A percentile compares a stretch with the other conserved stretches of the same genome.
phyloP scores from a whole-genome alignment of 2,329 filamentous ascomycete species.

The Trichoderma gracile region DNA sequence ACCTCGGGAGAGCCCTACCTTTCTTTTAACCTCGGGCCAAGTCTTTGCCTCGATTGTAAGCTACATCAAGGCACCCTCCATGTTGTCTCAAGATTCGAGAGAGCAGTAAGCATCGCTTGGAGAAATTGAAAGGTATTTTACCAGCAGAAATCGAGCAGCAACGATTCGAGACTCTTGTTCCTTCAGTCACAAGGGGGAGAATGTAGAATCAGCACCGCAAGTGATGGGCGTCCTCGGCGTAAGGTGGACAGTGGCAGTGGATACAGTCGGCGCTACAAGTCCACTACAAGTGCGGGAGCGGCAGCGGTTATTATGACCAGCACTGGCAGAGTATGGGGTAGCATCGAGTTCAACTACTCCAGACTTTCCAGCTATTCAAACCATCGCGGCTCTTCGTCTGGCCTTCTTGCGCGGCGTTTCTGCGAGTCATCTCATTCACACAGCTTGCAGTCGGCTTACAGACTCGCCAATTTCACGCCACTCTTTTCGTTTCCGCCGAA shows the following conservation, averaged over 20 bases:
- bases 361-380: not conserved
- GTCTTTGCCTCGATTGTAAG: not conserved
- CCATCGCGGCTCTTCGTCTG: not conserved
- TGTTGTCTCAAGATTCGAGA: too few relatives aligned
- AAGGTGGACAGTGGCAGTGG: conserved; percentile 6
- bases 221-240: not conserved
- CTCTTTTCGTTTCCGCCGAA: not conserved
- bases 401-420: not conserved
- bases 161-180: not conserved
- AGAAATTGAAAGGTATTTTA: not conserved
- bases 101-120: too few relatives aligned
- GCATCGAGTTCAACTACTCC: conserved; percentile 6
- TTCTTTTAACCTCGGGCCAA: conserved; percentile 19
- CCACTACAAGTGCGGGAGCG: conserved; percentile 12
- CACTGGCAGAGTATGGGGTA: conserved; percentile 11
- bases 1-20: not conserved
- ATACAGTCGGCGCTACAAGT: not conserved
- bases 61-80: too few relatives aligned
- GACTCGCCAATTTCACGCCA: not conserved
- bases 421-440: not conserved
- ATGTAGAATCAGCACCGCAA: not conserved
- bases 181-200: not conserved
- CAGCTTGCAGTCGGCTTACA: not conserved
- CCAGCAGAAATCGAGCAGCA: not conserved
- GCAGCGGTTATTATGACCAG: not conserved